Evolutionary conservation across 352 stramenopile genomes (phyloP).

Genomic region (Phytophthora macrochlamydospora): DNA sequence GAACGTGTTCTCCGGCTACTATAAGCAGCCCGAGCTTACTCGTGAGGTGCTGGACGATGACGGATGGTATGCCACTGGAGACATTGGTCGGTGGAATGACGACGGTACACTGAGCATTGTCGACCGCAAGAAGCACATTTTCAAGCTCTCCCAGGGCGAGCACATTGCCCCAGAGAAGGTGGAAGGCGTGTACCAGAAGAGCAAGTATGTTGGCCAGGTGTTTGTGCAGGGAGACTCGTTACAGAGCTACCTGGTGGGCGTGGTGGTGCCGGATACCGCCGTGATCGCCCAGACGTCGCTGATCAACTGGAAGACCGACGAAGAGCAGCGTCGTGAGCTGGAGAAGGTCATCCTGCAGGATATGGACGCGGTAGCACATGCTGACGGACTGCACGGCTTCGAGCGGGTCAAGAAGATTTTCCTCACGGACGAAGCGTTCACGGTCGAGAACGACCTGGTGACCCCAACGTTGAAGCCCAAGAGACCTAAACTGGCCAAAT

Average conservation of each 20-base stretch:
- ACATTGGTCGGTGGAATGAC: constrained; percentile 94
- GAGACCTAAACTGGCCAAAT: constrained; percentile 57
- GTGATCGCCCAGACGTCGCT: constrained; percentile 26
- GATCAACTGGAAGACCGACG: constrained; percentile 11
- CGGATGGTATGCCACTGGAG: constrained; percentile 96
- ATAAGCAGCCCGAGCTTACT: constrained; percentile 92
- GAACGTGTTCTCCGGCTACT: constrained; percentile 92
- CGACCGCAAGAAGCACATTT: constrained; percentile 92
- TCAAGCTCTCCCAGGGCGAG: constrained; percentile 93
- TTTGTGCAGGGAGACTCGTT: constrained; percentile 96
- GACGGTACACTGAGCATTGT: constrained; percentile 90
- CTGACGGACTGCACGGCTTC: constrained; percentile 83
- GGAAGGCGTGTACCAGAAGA: constrained; percentile 93
- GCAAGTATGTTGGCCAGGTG: constrained; percentile 87
- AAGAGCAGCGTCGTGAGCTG: constrained; percentile 16
- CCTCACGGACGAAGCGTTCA: constrained; percentile 85
- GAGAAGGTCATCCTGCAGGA: constrained; percentile 32
- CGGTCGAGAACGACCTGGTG: constrained; percentile 89
- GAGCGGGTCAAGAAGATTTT: constrained; percentile 92
- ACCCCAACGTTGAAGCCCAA: constrained; percentile 98
- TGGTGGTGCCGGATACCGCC: constrained; percentile 93
- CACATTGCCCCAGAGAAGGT: constrained; percentile 97
- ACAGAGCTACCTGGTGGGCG: constrained; percentile 91
- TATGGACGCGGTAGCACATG: constrained; percentile 43
- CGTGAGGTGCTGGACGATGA: constrained; percentile 86